Conservation (phyloP, 192 early-diverging fungal genomes). For the Dissophora ornata region DNA sequence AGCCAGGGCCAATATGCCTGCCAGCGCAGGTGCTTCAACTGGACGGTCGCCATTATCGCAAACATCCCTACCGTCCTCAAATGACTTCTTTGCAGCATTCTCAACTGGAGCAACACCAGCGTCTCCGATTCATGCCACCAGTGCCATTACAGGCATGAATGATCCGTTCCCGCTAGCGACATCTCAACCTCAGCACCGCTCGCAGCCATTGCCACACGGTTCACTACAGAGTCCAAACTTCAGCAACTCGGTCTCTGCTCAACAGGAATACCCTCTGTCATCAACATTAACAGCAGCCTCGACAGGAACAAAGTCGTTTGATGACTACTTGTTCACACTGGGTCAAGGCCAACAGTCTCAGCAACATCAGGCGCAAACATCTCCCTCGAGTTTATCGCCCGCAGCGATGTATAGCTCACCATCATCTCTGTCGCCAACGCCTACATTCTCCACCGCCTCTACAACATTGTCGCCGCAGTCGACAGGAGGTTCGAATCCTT, state of each 20-base stretch:
- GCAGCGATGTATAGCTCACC: background rate
- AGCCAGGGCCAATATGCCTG: background rate
- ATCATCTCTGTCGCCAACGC: background rate
- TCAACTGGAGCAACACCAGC: conserved; percentile 4
- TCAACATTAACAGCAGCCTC: background rate
- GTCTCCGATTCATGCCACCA: background rate
- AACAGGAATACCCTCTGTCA: background rate
- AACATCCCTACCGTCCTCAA: background rate
- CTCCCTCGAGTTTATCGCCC: background rate
- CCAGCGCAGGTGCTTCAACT: background rate
- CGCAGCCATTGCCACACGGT: conserved; percentile 7
- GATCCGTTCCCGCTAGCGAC: conserved; percentile 25
- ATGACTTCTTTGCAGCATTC: conserved; percentile 28
- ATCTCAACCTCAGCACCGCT: background rate
- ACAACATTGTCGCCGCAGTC: conserved; percentile 18
- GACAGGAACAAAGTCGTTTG: conserved; percentile 40
- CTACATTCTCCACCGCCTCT: conserved; percentile 2
- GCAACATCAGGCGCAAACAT: background rate
- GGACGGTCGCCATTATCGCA: conserved; percentile 2
- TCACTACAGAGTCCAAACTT: conserved; percentile 25
- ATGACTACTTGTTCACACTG: conserved; percentile 33
- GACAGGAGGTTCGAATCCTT: conserved; percentile 24
- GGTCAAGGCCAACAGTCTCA: conserved; percentile 13
- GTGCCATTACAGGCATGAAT: background rate
- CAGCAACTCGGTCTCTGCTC: background rate